Percentiles rank a stretch among this genome's conserved stretches.
Evolutionary conservation across 2,329 filamentous ascomycete genomes (phyloP).

Genomic region (Tolypocladium guangdongense): DNA sequence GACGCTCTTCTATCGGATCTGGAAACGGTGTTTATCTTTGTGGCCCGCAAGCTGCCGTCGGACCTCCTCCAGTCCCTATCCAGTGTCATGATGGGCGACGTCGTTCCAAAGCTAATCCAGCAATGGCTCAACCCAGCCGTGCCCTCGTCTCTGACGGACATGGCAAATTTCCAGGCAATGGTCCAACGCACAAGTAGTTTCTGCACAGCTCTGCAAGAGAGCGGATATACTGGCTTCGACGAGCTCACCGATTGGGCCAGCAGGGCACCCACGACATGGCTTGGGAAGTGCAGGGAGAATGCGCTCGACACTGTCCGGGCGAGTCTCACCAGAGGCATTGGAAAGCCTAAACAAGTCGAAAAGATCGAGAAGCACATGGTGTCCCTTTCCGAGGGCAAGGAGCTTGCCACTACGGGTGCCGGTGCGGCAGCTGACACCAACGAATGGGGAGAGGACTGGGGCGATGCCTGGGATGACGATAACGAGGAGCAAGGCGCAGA

Average conservation of each 20-base stretch:
- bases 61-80: slow-evolving; percentile 52
- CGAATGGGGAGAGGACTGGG: slow-evolving; percentile 72
- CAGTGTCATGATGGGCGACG: slow-evolving; percentile 55
- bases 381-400: slow-evolving; percentile 52
- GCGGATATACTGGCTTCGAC: slow-evolving; percentile 51
- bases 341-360: slow-evolving; percentile 60
- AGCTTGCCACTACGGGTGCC: slow-evolving; percentile 46
- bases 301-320: slow-evolving; percentile 65
- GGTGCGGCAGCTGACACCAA: slow-evolving; percentile 32
- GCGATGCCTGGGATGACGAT: slow-evolving; percentile 68
- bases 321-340: slow-evolving; percentile 56
- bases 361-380: slow-evolving; percentile 76
- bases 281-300: slow-evolving; percentile 70
- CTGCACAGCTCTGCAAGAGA: slow-evolving; percentile 47
- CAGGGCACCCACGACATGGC: slow-evolving; percentile 72
- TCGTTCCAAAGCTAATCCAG: slow-evolving; percentile 58
- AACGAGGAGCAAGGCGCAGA: slow-evolving; percentile 30
- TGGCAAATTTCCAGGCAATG: slow-evolving; percentile 59
- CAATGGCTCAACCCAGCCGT: slow-evolving; percentile 69
- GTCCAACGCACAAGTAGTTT: slow-evolving; percentile 57
- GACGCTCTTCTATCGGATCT: slow-evolving; percentile 44
- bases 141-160: slow-evolving; percentile 60
- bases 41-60: slow-evolving; percentile 39
- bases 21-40: slow-evolving; percentile 37
- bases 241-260: slow-evolving; percentile 71